Conservation (phyloP, 257 asterid species). For the Solanum pimpinellifolium region DNA sequence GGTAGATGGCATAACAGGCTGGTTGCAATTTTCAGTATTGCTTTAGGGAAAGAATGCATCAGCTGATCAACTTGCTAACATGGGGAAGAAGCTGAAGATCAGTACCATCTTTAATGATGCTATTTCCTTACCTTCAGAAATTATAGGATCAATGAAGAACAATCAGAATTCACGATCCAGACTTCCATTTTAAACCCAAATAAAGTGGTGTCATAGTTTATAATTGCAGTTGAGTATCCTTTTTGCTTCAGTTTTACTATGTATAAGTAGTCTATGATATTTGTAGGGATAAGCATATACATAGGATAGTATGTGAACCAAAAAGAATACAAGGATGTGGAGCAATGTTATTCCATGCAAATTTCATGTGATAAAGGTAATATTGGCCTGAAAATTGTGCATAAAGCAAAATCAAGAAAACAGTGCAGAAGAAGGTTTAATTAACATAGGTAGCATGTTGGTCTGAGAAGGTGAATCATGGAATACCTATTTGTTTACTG, state of each 20-base stretch:
- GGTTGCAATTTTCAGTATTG: not conserved
- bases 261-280: not conserved
- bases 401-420: not conserved
- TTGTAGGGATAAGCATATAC: not conserved
- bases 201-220: not conserved
- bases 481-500: no score
- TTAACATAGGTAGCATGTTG: no score
- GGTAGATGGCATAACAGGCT: not conserved
- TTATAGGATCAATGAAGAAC: not conserved
- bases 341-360: not conserved
- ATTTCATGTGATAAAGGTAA: not conserved
- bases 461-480: no score
- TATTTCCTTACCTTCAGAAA: not conserved
- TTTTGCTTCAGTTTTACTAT: not conserved
- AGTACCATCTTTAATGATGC: no score
- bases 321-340: not conserved
- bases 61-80: not conserved
- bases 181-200: not conserved
- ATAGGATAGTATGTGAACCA: not conserved
- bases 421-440: no score
- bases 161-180: not conserved
- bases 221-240: not conserved
- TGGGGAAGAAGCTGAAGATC: not conserved
- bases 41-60: not conserved
- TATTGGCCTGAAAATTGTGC: not conserved